Base-by-base conservation (phyloP, 2,329 filamentous ascomycete species). In the Calonectria montana region DNA sequence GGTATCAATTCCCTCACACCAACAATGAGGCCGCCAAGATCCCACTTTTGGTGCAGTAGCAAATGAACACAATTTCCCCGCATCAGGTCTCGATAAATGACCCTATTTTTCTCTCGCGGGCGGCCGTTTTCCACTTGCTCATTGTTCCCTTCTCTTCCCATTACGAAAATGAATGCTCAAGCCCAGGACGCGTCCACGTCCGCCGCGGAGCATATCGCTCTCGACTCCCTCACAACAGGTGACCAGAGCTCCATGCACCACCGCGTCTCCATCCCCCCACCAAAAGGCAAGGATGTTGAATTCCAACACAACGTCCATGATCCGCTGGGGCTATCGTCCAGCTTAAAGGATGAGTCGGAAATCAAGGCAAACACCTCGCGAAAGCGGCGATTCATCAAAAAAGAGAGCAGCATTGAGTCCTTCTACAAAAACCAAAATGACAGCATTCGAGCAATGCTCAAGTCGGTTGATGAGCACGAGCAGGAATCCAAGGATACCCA, bases 371-470 rank as follows among this genome's bases (percentile, higher is more conserved):
- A 62, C 18, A 62, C 57, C 16, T 45, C 37, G 16, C 57, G 57
- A 31, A 62, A 62, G 23, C 57, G 57, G 4, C 57, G 57, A 25
- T 45, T 62, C 2, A 18, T 45, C 23, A 45, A 23, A 2, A 62
- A 45, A 10, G 25, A 27, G 16, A 39, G 16, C 27, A 16, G 29
- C 43, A 6, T 65, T 15, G 62, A 65, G 18, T 41, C 41, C 4
- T 65, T 65, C 29, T 65, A 65, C 62, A 37, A 50, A 43, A 65
- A 25, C 43, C 62, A 65, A 27, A 65, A 65, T 37, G 62, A 65
- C 3, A 65, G 43, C 43, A 65, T 65, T 15, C n/a, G 62, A 31
- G 15, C 62, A n/a, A 65, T 65, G 62, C 29, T 65, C 4, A 65
- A 65, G 29, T 65, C 62, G 21, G 62, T 65, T 10, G 62, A 65